Base-by-base conservation (phyloP, 2,329 filamentous ascomycete species). In the Colletotrichum nymphaeae region DNA sequence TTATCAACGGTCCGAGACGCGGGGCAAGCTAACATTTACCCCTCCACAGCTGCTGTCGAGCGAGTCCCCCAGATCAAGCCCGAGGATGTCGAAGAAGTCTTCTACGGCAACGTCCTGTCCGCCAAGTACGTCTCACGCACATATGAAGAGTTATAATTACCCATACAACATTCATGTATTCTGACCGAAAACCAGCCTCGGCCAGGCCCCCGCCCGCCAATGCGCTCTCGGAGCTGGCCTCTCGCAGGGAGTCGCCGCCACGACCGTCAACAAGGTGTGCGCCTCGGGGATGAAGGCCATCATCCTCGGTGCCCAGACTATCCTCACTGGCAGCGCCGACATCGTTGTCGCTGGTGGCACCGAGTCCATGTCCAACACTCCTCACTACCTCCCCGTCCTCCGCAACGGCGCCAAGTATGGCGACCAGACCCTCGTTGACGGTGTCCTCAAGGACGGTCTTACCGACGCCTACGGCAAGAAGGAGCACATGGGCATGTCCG, bases 201-300 rank as follows among this genome's bases (percentile, higher is more conserved):
- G 97, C 76, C 97, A 99, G 86, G 97, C 97, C 82, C 97, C 97
- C 77, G 95, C 97, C 78, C 93, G 97, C 80, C 97, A 99, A 87
- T 97, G 94, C 84, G 95, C 95, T 79, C 90, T 99, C 80, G 91
- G 92, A 79, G 97, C 95, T 80, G 97, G 97, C 75, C 94, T 99
- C 76, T 86, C 91, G 67, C 89, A 97, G 76, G 89, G 90, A 67
- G 94, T 93, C 76, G 90, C 97, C 78, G 94, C 93, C 86, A 99
- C 97, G 58, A 97, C 95, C 65, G 91, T 99, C 81, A 99, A 99
- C 93, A 99, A 99, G 88, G 97, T 99, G 82, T 99, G 97, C 90
- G 97, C 97, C 76, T 98, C 95, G 11, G 93, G 93, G 57, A 88
- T 98, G 82, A 99, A 99, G 89, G 94, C 97, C 78, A 93, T 99